Conservation (phyloP, 2,329 filamentous ascomycete species). For the Ophiostoma montium region DNA sequence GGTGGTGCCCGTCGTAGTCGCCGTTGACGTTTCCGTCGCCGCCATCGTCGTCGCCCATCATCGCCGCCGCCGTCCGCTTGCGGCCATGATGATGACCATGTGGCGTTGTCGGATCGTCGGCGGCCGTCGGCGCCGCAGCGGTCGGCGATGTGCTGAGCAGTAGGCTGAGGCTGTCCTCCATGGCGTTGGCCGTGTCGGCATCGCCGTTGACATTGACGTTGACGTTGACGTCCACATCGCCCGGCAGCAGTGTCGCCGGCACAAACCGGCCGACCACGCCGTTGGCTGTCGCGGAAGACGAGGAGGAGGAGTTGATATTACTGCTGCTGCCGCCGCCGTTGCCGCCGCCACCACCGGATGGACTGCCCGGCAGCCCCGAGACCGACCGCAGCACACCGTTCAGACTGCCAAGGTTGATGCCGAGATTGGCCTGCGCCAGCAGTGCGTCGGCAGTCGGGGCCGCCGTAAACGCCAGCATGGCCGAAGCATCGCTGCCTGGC, state of each 20-base stretch:
- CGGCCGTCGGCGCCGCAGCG: background rate
- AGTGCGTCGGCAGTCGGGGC: background rate
- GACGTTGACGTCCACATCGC: background rate
- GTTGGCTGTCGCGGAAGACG: background rate
- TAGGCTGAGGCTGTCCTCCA: conserved; percentile 6
- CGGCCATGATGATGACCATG: background rate
- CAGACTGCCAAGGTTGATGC: background rate
- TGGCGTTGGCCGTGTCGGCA: conserved; percentile 4
- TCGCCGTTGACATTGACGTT: conserved; percentile 2
- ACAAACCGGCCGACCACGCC: conserved; percentile 3
- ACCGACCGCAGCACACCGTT: conserved; percentile 5
- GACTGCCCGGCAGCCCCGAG: background rate
- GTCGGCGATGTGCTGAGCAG: conserved; percentile 3
- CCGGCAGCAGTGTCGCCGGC: background rate
- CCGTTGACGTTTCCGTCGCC: conserved; percentile 16
- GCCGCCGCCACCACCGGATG: background rate
- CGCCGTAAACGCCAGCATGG: background rate
- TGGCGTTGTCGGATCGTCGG: background rate
- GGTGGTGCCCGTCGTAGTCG: conserved; percentile 13
- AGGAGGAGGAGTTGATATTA: background rate
- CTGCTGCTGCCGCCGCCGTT: background rate
- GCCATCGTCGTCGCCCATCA: background rate
- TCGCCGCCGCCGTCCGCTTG: conserved; percentile 1
- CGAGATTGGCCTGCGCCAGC: background rate
- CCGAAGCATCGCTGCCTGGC: background rate